These are phyloP conservation scores for Stipa capillata DNA, from an alignment of 176 grass and related monocot species.

Conservation along the genomic window DNA sequence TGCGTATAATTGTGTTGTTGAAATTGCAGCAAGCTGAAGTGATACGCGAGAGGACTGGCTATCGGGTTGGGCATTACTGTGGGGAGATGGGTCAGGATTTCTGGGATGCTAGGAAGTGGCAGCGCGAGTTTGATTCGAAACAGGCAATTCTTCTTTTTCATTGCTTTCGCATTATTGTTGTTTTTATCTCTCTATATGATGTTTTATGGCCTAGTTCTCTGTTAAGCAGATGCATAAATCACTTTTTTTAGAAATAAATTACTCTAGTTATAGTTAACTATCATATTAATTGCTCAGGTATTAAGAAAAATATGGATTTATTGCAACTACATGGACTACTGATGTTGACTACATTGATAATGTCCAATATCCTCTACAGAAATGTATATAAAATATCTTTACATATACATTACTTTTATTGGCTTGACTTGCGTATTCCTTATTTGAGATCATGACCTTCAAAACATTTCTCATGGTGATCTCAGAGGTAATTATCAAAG, in stretches of 20 bases:
- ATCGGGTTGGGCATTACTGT: slow-evolving; percentile 87
- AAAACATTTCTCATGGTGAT: background rate
- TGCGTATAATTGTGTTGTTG: slow-evolving; percentile 7
- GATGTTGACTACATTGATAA: background rate
- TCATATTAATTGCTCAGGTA: background rate
- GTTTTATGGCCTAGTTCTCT: background rate
- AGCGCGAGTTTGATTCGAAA: slow-evolving; percentile 93
- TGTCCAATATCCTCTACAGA: background rate
- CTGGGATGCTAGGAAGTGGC: slow-evolving; percentile 95
- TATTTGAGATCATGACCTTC: background rate
- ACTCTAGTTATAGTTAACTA: background rate
- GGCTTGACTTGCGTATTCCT: background rate
- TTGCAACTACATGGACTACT: background rate
- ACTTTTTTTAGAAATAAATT: no score
- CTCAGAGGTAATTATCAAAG: background rate
- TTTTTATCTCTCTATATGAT: background rate
- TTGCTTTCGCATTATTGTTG: background rate
- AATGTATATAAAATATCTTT: background rate
- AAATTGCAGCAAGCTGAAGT: slow-evolving; percentile 92
- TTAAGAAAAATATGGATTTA: background rate
- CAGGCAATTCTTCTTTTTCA: slow-evolving; percentile 42
- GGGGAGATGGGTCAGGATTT: slow-evolving; percentile 99
- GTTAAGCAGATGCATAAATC: background rate
- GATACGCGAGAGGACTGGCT: slow-evolving; percentile 77
- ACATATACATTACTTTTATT: background rate